Conservation (phyloP, 352 stramenopile species). For the Phytophthora lateralis region DNA sequence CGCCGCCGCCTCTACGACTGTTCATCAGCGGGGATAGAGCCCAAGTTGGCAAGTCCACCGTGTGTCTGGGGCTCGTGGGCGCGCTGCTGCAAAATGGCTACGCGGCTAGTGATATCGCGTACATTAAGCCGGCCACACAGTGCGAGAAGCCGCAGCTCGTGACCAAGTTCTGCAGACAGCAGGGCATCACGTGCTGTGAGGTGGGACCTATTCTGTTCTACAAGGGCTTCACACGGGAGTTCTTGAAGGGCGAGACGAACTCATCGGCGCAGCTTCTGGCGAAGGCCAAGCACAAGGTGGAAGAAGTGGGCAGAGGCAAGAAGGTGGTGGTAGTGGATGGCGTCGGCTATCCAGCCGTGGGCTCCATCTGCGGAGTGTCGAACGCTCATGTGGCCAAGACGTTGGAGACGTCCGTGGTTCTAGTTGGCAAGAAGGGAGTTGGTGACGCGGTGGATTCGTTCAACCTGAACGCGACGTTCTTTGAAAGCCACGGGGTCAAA, state of each 20-base stretch:
- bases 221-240: constrained; percentile 96
- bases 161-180: constrained; percentile 90
- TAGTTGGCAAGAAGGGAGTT: constrained; percentile 96
- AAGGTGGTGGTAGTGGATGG: constrained; percentile 96
- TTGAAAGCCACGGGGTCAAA: constrained; percentile 87
- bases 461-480: constrained; percentile 97
- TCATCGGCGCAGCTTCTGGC: constrained; percentile 83
- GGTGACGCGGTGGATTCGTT: constrained; percentile 97
- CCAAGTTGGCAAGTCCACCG: constrained; percentile 96
- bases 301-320: constrained; percentile 88
- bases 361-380: constrained; percentile 82
- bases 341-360: constrained; percentile 95
- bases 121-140: constrained; percentile 99
- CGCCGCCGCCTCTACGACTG: constrained; percentile 44
- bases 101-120: constrained; percentile 85
- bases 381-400: constrained; percentile 73
- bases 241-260: constrained; percentile 92
- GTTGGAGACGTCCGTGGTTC: constrained; percentile 85
- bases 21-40: constrained; percentile 83
- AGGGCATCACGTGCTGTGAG: constrained; percentile 87
- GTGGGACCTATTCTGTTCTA: constrained; percentile 97
- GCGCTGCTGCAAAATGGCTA: constrained; percentile 82
- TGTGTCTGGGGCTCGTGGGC: constrained; percentile 95
- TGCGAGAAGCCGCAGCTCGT: constrained; percentile 96
- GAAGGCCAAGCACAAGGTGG: constrained; percentile 85